A percentile compares a stretch with the other conserved stretches of the same genome.
Conservation (phyloP, 345 rosid genomes). For the Aquilaria yunnanensis region DNA sequence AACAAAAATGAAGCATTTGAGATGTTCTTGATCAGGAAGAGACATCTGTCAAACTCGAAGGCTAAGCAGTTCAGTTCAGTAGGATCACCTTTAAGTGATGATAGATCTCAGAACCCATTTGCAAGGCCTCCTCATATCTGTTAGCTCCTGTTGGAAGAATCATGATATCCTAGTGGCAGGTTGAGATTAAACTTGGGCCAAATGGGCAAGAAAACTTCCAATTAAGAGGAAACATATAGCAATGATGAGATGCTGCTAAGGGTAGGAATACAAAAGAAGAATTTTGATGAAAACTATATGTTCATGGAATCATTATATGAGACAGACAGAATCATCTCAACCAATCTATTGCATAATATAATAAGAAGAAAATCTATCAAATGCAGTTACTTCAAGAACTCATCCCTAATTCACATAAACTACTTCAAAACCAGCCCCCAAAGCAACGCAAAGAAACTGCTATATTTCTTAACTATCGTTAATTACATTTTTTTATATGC, state of each 20-base stretch:
- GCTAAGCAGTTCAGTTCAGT: constrained; percentile 1
- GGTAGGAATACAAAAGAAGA: background rate
- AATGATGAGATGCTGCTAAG: background rate
- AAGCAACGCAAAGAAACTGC: too few relatives aligned
- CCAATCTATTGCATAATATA: too few relatives aligned
- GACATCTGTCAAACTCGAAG: constrained; percentile 5
- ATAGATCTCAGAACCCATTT: constrained; percentile 94
- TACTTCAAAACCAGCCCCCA: too few relatives aligned
- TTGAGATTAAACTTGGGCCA: constrained; percentile 8
- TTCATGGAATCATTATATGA: background rate
- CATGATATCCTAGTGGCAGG: constrained; percentile 70
- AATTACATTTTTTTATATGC: too few relatives aligned
- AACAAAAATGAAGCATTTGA: background rate
- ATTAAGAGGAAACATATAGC: constrained; percentile 5
- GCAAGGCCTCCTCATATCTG: constrained; percentile 93
- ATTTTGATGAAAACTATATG: too few relatives aligned
- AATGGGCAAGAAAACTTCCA: background rate
- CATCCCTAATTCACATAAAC: too few relatives aligned
- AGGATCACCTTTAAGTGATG: constrained; percentile 87
- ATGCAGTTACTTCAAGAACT: too few relatives aligned
- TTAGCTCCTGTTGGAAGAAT: constrained; percentile 84
- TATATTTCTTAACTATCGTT: too few relatives aligned
- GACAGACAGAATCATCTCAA: background rate
- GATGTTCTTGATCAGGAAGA: background rate
- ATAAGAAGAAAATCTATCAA: too few relatives aligned